Evolutionary conservation across 2,329 filamentous ascomycete genomes (phyloP).

Genomic region (Dothideomycetidae sp.): DNA sequence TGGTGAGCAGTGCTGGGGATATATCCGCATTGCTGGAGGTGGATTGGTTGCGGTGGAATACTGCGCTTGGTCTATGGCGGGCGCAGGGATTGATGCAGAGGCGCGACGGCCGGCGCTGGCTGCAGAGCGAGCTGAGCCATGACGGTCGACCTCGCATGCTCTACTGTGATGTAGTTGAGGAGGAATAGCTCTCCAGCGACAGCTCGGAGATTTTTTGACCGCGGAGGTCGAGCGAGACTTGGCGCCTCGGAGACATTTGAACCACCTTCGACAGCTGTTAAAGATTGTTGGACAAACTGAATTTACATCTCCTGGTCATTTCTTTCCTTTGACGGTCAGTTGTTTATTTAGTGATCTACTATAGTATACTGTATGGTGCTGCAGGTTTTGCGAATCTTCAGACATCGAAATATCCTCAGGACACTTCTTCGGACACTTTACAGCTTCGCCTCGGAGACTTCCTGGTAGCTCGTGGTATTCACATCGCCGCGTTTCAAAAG

Average conservation of each 20-base stretch:
- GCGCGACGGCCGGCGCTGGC: neutral
- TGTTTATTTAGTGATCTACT: no score
- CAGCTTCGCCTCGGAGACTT: no score
- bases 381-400: no score
- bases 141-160: neutral
- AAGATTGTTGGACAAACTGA: no score
- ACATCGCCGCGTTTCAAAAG: no score
- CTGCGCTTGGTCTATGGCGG: neutral
- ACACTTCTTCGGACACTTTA: no score
- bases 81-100: neutral
- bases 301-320: no score
- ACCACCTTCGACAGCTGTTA: no score
- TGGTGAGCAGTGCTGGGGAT: constrained; percentile 40
- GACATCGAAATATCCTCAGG: no score
- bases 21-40: constrained; percentile 22
- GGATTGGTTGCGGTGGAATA: neutral
- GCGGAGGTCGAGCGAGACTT: neutral
- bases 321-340: no score
- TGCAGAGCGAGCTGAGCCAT: neutral
- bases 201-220: neutral
- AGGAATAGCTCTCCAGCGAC: neutral
- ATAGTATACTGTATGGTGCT: no score
- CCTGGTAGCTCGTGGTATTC: no score
- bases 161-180: neutral
- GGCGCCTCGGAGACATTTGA: neutral